A percentile compares a stretch with the other conserved stretches of the same genome.
These are phyloP conservation scores for Zygosaccharomyces pseudorouxii DNA, from an alignment of 805 yeast genomes.

Conservation along the genomic window DNA sequence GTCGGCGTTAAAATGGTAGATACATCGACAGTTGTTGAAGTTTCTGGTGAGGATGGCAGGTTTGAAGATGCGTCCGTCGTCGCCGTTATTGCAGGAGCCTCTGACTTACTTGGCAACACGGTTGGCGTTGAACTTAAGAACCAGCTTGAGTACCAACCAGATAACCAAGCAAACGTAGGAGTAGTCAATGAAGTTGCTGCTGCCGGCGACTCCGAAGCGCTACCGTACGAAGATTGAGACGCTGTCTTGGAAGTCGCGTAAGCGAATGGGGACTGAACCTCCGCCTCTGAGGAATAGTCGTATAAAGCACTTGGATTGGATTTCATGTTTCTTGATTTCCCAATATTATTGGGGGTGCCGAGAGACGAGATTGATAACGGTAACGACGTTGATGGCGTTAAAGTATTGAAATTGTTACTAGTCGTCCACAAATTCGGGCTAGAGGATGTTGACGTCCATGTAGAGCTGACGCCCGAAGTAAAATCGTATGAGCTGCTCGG, in stretches of 20 bases:
- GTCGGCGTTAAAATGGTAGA: background rate
- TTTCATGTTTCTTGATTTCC: background rate
- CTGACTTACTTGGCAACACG: background rate
- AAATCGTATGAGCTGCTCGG: background rate
- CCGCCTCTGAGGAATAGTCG: background rate
- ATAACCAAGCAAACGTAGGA: background rate
- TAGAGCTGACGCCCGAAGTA: background rate
- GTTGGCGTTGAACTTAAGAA: background rate
- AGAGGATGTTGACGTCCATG: background rate
- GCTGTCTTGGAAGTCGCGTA: background rate
- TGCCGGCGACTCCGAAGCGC: background rate
- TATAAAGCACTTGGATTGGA: background rate
- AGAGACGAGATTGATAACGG: background rate
- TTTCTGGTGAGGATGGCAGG: background rate
- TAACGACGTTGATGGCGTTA: background rate
- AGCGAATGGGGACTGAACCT: no score
- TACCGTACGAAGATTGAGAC: background rate
- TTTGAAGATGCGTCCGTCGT: background rate
- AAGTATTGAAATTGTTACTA: background rate
- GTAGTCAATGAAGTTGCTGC: background rate
- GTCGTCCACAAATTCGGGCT: background rate
- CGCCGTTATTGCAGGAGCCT: background rate
- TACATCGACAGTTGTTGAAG: background rate
- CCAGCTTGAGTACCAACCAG: constrained; percentile 5
- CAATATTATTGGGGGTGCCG: background rate